phyloP scores from a whole-genome alignment of 306 rosid species.

The Neltuma alba region DNA sequence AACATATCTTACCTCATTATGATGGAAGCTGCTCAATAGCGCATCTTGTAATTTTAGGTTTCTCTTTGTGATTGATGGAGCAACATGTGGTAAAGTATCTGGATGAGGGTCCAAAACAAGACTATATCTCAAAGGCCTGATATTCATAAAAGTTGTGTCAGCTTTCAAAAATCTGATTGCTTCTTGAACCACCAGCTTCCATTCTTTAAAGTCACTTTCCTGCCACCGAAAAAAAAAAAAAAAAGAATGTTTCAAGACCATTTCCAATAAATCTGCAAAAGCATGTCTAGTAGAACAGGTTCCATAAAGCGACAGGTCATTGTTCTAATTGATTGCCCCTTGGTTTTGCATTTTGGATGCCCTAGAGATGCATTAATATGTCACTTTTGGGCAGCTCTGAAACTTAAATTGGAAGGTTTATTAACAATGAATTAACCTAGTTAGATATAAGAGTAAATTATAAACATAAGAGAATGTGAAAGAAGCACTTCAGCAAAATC shows the following conservation, averaged over 20 bases:
- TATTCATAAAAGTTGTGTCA: constrained; percentile 76
- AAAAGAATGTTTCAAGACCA: constrained; percentile 42
- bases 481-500: background rate
- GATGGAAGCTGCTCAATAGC: constrained; percentile 85
- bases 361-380: constrained; percentile 3
- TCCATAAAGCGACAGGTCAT: constrained; percentile 24
- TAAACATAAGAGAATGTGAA: background rate
- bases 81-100: constrained; percentile 57
- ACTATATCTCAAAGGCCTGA: constrained; percentile 92
- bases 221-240: constrained; percentile 58
- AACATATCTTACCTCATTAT: constrained; percentile 68
- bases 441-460: background rate
- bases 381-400: constrained; percentile 6
- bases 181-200: constrained; percentile 96
- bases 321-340: constrained; percentile 12
- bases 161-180: constrained; percentile 79
- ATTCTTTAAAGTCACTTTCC: constrained; percentile 91
- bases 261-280: constrained; percentile 39
- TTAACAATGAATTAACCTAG: background rate
- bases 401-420: constrained; percentile 6
- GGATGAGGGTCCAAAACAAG: constrained; percentile 81
- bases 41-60: constrained; percentile 77
- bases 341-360: constrained; percentile 6
- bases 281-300: constrained; percentile 26
- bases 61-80: constrained; percentile 56